Evolutionary conservation across 2,329 filamentous ascomycete genomes (phyloP), one percentile per base, ranked within the genome.

Genomic region (Colletotrichum eleusines): DNA sequence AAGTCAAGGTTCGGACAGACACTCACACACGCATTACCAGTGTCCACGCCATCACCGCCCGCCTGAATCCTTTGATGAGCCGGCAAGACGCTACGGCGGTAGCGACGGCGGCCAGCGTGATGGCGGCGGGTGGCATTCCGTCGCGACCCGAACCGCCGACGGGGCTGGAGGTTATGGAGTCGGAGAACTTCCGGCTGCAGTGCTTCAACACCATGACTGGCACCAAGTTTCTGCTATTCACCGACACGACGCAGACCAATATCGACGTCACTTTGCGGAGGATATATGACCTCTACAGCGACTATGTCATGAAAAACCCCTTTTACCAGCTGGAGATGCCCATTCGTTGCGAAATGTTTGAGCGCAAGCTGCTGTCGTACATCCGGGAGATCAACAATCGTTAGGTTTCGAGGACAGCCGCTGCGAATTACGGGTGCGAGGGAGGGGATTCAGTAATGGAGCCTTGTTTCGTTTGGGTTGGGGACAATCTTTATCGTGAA

Each of bases 251-350:
- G 74, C 95, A 97, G 84, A 89, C 91, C 59, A 97, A 97, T 77
- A 91, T 97, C 48, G 96, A 98, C 76, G 87, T 89, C 16, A 92
- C 95, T 54, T 91, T 97, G 75, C 88, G 90, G 78, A 92, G 90
- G 80, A 91, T 98, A 76, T 98, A 99, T 80, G 96, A 98, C 80
- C 84, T 98, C 63, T 99, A 98, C 84, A 89, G 94, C 61, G 96
- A 99, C 81, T 98, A 94, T 80, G 96, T 99, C 75, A 98, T 98
- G 94, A 99, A 98, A 87, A 99, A 99, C 81, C 96, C 96, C 1
- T 99, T 99, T 79, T 98, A 98, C 83, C 95, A 96, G 78, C 86
- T 97, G 68, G 96, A 99, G 84, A 99, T 98, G 95, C 96, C 96
- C 8, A 90, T 99, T 64, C 88, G 96, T 72, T 97, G 96, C 82